Base-by-base conservation (phyloP, 768 basidiomycete species). In the Rhodotorula diobovata region DNA sequence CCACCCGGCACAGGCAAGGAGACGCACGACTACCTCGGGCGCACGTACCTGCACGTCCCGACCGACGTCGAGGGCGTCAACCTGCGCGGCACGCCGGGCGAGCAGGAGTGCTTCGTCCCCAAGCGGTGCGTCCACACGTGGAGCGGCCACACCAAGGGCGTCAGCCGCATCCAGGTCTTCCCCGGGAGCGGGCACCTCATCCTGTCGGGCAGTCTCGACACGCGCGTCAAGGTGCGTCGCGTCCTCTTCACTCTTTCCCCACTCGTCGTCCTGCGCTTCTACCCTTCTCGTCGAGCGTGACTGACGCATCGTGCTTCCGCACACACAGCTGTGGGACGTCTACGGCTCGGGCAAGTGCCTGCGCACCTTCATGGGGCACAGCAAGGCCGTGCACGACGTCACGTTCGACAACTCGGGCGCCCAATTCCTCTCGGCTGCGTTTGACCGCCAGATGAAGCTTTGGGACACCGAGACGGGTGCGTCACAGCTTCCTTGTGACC, bases 341-440 rank as follows among this genome's bases (percentile, higher is more conserved):
- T 98, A 99, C 79, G 91, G 90, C 55, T 91, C 95, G 77, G 93
- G 93, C 63, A 96, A 97, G 76, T 97, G 95, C 80, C 82, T 99
- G 60, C 86, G 96, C 43, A 98, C 96, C 1, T 99, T 98, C 84
- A 89, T 94, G 80, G 96, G 96, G 7, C 96, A 99, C 80, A 87
- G 88, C 61, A 93, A 96, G 78, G 93, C 94, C 37, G 93, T 99
- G 74, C 96, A 96, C 81, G 96, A 99, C 74, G 85, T 99, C 71
- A 88, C 88, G 16, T 99, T 99, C 81, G 93, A 93, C 63, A 97
- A 96, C 79, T 90, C 92, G 73, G 96, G 96, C 3, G 85, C 85
- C 46, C 85, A 84, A 73, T 98, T 99, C 83, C 80, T 99, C 60
- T 93, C 91, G 25, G 95, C 94, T 75, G 89, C 87, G 61, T 98